Percentiles rank a stretch among this genome's conserved stretches.
Conservation (phyloP, 257 asterid genomes). For the Solanum clarkiae region DNA sequence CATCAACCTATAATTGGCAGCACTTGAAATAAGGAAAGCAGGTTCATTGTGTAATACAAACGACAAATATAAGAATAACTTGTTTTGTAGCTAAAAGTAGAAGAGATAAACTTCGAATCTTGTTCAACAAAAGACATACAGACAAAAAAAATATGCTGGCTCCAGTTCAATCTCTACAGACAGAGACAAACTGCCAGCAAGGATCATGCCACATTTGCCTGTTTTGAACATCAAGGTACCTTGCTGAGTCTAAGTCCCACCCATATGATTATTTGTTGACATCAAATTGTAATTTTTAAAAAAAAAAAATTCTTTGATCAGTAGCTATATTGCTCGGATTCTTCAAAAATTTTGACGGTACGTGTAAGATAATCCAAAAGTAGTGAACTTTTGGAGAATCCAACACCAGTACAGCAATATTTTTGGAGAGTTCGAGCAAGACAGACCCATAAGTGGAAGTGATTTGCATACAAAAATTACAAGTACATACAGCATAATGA, state of each 20-base stretch:
- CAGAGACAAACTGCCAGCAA: not conserved
- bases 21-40: not conserved
- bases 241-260: not conserved
- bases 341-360: not conserved
- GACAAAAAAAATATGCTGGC: not conserved
- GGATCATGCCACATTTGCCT: not conserved
- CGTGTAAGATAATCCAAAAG: not conserved
- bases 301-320: not conserved
- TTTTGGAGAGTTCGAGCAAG: not conserved
- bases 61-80: not conserved
- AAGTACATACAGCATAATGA: not conserved
- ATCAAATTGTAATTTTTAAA: not conserved
- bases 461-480: not conserved
- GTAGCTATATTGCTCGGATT: not conserved
- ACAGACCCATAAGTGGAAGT: not conserved
- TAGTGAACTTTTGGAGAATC: not conserved
- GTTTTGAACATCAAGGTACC: not conserved
- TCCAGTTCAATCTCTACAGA: not conserved
- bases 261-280: not conserved
- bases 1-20: not conserved
- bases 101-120: not conserved
- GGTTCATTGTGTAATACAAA: not conserved
- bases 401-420: not conserved
- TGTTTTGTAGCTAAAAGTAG: not conserved
- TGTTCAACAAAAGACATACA: not conserved